Base-by-base conservation (phyloP, 208 protist genomes). In the Crithidia bombi region DNA sequence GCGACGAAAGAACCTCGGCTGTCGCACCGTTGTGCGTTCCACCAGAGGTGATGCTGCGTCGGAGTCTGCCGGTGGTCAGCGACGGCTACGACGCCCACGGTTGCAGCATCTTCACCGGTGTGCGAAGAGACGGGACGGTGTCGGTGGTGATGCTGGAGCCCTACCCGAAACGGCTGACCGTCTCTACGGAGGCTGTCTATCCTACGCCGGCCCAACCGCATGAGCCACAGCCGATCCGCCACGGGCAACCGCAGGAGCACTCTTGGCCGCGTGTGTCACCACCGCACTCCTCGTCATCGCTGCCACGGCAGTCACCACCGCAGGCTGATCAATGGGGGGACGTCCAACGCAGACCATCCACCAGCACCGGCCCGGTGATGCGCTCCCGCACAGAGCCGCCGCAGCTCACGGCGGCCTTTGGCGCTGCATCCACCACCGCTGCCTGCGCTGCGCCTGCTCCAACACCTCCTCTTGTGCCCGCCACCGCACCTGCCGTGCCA, bases 141-240 rank as follows among this genome's bases (percentile, higher is more conserved):
- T 59, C 62, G n/a, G 32, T 69, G 17, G 30, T 69, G 5, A 58
- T 69, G 62, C 26, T 75, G 54, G 62, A 65, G 62, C 61, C 65
- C 14, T 65, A 69, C 54, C 70, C 52, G 2, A 35, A 50, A 21
- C 56, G 56, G 14, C 11, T 23, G 14, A 9, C 56, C 17, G 14
- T 19, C 56, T 49, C 56, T 4, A 35, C 56, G 3, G 5, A 25
- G 11, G 25, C 35, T 3, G 39, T 17, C 12, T 26, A 12, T 5
- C 43, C 58, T 3, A 21, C 58, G 39, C 58, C 43, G 17, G 7
- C 35, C 28, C 11, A 15, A 5, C 12, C 35, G 35, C 33, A 5
- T 32, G 7, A 12, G n/a, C 56, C 17, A 21, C 38, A 14, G n/a
- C 25, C 30, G 56, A 9, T 23, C 25, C 19, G 43, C 5, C 17